A percentile compares a stretch with the other conserved stretches of the same genome.
phyloP scores from a whole-genome alignment of 352 stramenopile genomes.

The Pythium plurisporium region DNA sequence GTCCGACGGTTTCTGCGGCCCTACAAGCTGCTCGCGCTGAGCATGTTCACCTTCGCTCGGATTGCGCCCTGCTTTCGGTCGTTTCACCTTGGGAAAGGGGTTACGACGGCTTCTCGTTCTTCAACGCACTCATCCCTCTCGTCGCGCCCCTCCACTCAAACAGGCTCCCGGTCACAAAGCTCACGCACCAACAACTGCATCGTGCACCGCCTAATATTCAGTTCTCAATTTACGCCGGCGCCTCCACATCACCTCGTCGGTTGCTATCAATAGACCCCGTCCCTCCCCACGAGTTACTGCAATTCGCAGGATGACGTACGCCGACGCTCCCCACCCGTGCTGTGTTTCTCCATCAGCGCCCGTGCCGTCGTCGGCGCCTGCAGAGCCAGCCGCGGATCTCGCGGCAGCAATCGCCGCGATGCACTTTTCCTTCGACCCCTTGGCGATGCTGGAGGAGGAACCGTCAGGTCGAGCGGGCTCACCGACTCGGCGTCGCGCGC shows the following conservation, averaged over 20 bases:
- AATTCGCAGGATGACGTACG: neutral
- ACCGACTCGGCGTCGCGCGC: constrained; percentile 4
- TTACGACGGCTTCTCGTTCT: neutral
- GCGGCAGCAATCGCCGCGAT: neutral
- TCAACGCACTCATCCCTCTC: neutral
- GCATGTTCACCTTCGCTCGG: no score
- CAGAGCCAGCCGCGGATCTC: neutral
- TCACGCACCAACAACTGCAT: neutral
- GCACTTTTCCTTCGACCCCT: neutral
- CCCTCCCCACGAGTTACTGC: no score
- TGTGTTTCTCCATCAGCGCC: neutral
- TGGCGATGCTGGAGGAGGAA: constrained; percentile 3
- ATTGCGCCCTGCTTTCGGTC: neutral
- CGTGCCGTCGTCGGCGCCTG: neutral
- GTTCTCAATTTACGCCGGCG: neutral
- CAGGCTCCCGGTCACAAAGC: neutral
- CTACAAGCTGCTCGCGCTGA: no score
- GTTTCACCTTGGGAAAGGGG: neutral
- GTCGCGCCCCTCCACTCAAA: neutral
- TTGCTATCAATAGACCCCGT: neutral
- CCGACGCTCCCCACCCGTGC: neutral
- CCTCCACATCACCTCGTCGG: neutral
- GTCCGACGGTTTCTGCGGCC: no score
- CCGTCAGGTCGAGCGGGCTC: neutral
- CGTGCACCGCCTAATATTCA: neutral